Evolutionary conservation across 306 rosid species (phyloP).

Genomic region (Vicia faba): DNA sequence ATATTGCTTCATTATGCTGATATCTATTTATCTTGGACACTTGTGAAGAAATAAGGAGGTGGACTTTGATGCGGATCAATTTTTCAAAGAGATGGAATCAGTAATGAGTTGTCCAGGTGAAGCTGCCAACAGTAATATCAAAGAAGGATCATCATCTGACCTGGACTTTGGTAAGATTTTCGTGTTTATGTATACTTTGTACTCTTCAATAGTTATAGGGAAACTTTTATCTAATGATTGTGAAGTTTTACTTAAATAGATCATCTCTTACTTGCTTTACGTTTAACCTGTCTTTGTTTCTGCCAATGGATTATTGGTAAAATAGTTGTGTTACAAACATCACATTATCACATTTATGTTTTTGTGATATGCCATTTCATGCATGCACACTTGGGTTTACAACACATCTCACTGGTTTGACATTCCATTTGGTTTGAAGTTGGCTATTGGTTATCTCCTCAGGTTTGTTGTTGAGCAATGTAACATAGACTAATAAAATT

Average conservation of each 20-base stretch:
- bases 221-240: background rate
- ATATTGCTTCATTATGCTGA: conserved; percentile 12
- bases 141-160: conserved; percentile 79
- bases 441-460: background rate
- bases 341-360: background rate
- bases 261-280: conserved; percentile 20
- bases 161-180: conserved; percentile 71
- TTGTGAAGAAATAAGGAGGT: conserved; percentile 80
- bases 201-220: background rate
- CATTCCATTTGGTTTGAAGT: conserved; percentile 12
- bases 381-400: conserved; percentile 12
- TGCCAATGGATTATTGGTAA: conserved; percentile 5
- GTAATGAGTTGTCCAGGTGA: conserved; percentile 58
- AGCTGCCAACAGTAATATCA: conserved; percentile 51
- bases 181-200: conserved; percentile 3
- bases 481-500: conserved; percentile 20
- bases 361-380: conserved; percentile 1
- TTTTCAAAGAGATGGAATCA: conserved; percentile 77
- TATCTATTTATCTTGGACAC: conserved; percentile 33
- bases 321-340: background rate
- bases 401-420: conserved; percentile 23
- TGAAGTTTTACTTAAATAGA: background rate
- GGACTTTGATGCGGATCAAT: conserved; percentile 71
- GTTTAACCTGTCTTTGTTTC: conserved; percentile 6
- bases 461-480: conserved; percentile 15